phyloP scores from a whole-genome alignment of 2,329 filamentous ascomycete species.

The Aspergillus pseudotamarii region DNA sequence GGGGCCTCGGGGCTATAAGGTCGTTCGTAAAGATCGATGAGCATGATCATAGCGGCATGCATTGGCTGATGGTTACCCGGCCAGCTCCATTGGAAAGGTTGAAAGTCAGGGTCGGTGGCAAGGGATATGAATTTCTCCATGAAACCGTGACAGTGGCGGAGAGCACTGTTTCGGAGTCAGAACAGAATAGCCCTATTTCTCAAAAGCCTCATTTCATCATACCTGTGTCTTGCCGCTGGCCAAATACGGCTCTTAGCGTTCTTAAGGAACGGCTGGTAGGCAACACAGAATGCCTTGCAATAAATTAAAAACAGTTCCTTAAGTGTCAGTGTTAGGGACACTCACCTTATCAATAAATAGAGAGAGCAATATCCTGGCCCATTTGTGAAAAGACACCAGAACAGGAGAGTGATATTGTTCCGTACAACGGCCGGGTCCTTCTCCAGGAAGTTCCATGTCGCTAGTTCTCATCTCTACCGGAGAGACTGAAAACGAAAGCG shows the following conservation, averaged over 20 bases:
- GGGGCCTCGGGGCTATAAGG: slow-evolving; percentile 49
- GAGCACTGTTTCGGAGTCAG: slow-evolving; percentile 36
- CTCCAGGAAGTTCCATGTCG: slow-evolving; percentile 38
- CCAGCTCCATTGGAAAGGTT: slow-evolving; percentile 54
- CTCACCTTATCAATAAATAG: slow-evolving; percentile 49
- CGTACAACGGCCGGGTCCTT: slow-evolving; percentile 38
- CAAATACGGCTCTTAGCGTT: slow-evolving; percentile 52
- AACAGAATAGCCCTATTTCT: background rate
- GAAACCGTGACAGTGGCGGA: slow-evolving; percentile 51
- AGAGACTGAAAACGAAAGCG: slow-evolving; percentile 31
- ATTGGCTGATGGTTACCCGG: slow-evolving; percentile 38
- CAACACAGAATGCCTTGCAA: slow-evolving; percentile 46
- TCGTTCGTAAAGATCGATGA: slow-evolving; percentile 53
- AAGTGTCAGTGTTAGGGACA: background rate
- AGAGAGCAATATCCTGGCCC: slow-evolving; percentile 48
- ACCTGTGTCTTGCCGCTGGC: slow-evolving; percentile 50
- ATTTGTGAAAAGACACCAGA: slow-evolving; percentile 50
- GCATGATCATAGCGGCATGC: slow-evolving; percentile 46
- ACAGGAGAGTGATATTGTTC: slow-evolving; percentile 49
- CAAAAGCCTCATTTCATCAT: slow-evolving; percentile 6
- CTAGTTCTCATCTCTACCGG: slow-evolving; percentile 28
- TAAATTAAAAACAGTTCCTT: background rate
- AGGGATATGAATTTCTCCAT: slow-evolving; percentile 54
- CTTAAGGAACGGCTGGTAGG: slow-evolving; percentile 53
- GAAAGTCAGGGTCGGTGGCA: slow-evolving; percentile 50